Evolutionary conservation across 225 moss, liverwort and hornwort genomes (phyloP).

Genomic region (Polytrichum formosum): DNA sequence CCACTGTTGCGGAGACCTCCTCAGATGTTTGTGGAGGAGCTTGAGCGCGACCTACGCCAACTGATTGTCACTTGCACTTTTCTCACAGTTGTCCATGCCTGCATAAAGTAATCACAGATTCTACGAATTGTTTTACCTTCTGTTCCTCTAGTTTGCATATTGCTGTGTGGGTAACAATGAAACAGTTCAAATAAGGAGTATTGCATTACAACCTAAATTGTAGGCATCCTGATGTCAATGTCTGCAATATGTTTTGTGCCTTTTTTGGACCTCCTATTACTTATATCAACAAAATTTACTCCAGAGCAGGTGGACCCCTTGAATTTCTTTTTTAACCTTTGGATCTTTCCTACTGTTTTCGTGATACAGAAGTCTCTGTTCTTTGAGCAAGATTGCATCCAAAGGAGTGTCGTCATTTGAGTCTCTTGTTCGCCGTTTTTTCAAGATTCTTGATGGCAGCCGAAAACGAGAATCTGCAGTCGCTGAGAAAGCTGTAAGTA

Average conservation of each 20-base stretch:
- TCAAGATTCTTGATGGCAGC: slow-evolving; percentile 63
- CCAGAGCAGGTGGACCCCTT: not conserved
- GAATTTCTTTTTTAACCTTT: not conserved
- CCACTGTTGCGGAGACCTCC: slow-evolving; percentile 86
- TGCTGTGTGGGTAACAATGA: too few relatives aligned
- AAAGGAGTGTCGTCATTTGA: slow-evolving; percentile 81
- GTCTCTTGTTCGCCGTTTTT: slow-evolving; percentile 79
- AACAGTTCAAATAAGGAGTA: too few relatives aligned
- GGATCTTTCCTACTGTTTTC: too few relatives aligned
- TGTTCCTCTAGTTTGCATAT: too few relatives aligned
- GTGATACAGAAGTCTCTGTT: slow-evolving; percentile 78
- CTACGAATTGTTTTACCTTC: too few relatives aligned
- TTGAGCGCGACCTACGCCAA: slow-evolving; percentile 86
- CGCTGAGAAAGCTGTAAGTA: slow-evolving; percentile 72
- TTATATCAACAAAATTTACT: not conserved
- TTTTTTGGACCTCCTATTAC: too few relatives aligned
- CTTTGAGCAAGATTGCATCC: slow-evolving; percentile 74
- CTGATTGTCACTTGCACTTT: slow-evolving; percentile 85
- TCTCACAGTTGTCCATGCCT: slow-evolving; percentile 85
- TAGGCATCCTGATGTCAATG: too few relatives aligned
- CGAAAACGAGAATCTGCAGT: slow-evolving; percentile 39
- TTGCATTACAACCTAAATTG: too few relatives aligned
- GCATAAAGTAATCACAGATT: slow-evolving; percentile 66
- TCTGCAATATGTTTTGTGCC: too few relatives aligned
- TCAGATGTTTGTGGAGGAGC: slow-evolving; percentile 87